A percentile compares a stretch with the other conserved stretches of the same genome.
These are phyloP conservation scores for Coniferiporia sulphurascens DNA, from an alignment of 1,284 basidiomycete genomes.

Conservation along the genomic window DNA sequence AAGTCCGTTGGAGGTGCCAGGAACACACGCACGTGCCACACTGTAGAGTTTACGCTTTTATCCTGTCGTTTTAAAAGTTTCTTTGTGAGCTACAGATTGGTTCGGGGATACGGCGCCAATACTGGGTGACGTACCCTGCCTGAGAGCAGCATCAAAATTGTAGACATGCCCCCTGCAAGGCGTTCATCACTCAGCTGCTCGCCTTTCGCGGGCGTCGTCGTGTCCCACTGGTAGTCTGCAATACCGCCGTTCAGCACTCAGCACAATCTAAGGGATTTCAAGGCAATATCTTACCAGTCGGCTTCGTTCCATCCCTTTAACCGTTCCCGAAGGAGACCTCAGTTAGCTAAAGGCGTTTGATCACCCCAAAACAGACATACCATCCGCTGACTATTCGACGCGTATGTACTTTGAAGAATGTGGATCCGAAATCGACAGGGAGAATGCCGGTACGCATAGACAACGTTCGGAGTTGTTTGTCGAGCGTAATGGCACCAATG, in stretches of 20 bases:
- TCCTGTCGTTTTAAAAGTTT: slow-evolving; percentile 3
- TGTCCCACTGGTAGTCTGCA: slow-evolving; percentile 15
- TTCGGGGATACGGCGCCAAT: not conserved
- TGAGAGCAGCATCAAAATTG: slow-evolving; percentile 6
- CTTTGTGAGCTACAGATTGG: not conserved
- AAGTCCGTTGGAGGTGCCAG: slow-evolving; percentile 10
- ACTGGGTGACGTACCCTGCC: not conserved
- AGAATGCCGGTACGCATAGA: not conserved
- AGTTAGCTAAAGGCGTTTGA: not conserved
- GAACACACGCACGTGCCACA: slow-evolving; percentile 7
- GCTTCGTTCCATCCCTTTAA: slow-evolving; percentile 8
- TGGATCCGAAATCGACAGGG: slow-evolving; percentile 10
- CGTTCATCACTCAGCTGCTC: slow-evolving; percentile 15
- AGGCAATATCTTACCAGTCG: not conserved
- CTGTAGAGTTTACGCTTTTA: not conserved
- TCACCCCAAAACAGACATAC: not conserved
- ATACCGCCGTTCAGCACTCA: no score
- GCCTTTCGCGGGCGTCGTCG: slow-evolving; percentile 17
- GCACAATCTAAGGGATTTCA: not conserved
- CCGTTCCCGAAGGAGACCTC: no score
- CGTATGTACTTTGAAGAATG: slow-evolving; percentile 13
- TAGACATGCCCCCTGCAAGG: not conserved
- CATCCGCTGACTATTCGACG: slow-evolving; percentile 6
- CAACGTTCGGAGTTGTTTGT: slow-evolving; percentile 2
- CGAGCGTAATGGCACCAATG: slow-evolving; percentile 17